These are phyloP conservation scores for Arthrobotrys pseudoclavata DNA, from an alignment of 2,329 filamentous ascomycete species.

Conservation along the genomic window DNA sequence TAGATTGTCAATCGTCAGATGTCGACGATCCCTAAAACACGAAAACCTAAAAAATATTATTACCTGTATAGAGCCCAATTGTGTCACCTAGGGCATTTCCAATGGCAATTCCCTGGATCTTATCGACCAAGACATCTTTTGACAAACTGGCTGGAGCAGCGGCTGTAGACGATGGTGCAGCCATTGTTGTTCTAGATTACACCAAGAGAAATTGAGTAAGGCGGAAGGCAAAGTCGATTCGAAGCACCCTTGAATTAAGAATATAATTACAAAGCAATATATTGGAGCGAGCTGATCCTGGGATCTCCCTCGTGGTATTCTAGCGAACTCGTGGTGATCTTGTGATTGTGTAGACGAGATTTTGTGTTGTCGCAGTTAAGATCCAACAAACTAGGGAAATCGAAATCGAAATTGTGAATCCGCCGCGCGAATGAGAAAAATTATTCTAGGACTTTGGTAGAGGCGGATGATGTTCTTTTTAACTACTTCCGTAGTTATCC, in stretches of 20 bases:
- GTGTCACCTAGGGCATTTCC: slow-evolving; percentile 72
- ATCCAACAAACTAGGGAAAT: slow-evolving; percentile 25
- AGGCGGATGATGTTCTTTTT: neutral
- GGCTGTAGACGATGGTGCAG: slow-evolving; percentile 46
- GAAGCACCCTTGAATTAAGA: too few relatives aligned
- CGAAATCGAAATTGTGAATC: neutral
- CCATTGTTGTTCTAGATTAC: slow-evolving; percentile 16
- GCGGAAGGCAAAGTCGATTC: too few relatives aligned
- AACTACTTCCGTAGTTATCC: neutral
- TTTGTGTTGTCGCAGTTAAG: slow-evolving; percentile 6
- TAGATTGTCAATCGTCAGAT: slow-evolving; percentile 28
- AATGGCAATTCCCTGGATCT: slow-evolving; percentile 68
- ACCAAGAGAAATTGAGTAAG: neutral
- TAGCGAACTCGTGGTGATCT: neutral
- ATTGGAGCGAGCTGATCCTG: neutral
- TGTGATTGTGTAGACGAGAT: neutral
- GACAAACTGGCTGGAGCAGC: slow-evolving; percentile 64
- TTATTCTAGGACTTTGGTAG: neutral
- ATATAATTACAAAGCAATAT: neutral
- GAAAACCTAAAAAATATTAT: neutral
- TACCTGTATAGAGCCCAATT: slow-evolving; percentile 70
- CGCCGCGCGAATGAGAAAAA: neutral
- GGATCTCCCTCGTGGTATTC: neutral
- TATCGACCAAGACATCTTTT: slow-evolving; percentile 64
- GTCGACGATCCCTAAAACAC: neutral